Percentiles rank a stretch among this genome's conserved stretches.
Conservation (phyloP, 1,139 yeast genomes). For the Meyerozyma smithsonii region DNA sequence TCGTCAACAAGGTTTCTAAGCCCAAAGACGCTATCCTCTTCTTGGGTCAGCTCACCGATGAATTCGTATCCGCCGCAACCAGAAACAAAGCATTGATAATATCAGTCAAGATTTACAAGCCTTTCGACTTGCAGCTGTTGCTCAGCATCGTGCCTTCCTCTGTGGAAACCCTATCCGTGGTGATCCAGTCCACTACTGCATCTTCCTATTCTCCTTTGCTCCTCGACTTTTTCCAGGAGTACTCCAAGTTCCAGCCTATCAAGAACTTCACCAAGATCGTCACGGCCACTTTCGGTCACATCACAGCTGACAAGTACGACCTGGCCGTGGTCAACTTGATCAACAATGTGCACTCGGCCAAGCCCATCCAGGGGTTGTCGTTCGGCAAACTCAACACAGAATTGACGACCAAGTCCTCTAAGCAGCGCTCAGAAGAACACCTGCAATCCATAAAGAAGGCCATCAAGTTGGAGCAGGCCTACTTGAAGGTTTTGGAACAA, state of each 20-base stretch:
- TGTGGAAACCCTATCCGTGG: constrained; percentile 55
- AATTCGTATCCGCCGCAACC: constrained; percentile 38
- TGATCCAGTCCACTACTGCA: constrained; percentile 57
- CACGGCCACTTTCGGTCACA: constrained; percentile 54
- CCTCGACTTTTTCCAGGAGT: constrained; percentile 69
- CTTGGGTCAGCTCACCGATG: constrained; percentile 53
- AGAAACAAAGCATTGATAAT: constrained; percentile 46
- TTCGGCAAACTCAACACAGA: constrained; percentile 46
- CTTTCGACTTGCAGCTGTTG: constrained; percentile 55
- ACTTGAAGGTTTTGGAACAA: constrained; percentile 70
- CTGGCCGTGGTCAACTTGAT: constrained; percentile 47
- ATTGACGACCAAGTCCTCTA: constrained; percentile 26
- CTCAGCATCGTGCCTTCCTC: constrained; percentile 51
- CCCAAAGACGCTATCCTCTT: constrained; percentile 53
- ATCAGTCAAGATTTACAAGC: constrained; percentile 63
- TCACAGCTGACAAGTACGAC: constrained; percentile 38
- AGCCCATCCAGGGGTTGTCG: constrained; percentile 60
- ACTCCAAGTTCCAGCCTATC: constrained; percentile 42
- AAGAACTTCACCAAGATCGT: constrained; percentile 49
- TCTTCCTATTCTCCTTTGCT: constrained; percentile 52
- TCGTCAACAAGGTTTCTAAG: constrained; percentile 22
- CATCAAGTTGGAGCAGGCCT: constrained; percentile 65
- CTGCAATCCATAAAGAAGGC: constrained; percentile 40
- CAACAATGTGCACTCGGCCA: constrained; percentile 45
- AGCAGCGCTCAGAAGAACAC: constrained; percentile 20